Percentiles rank a stretch among this genome's conserved stretches.
Evolutionary conservation across 352 stramenopile genomes (phyloP).

Genomic region (Globisporangium okanoganense): DNA sequence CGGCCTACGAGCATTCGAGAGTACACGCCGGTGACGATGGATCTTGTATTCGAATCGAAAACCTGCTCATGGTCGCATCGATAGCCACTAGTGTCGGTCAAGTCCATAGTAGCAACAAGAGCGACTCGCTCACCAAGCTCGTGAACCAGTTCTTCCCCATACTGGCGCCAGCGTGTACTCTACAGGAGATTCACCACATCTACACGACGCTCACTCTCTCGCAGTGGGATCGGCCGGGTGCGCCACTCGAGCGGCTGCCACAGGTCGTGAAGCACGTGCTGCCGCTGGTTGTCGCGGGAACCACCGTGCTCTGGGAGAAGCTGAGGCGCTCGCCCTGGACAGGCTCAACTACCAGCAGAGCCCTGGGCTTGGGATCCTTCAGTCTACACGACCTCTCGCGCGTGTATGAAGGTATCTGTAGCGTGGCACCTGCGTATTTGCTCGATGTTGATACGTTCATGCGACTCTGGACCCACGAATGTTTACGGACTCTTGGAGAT

Average conservation of each 20-base stretch:
- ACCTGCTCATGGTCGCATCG: constrained; percentile 34
- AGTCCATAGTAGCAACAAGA: neutral
- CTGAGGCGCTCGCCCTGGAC: constrained; percentile 9
- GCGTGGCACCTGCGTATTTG: constrained; percentile 29
- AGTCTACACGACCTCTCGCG: constrained; percentile 42
- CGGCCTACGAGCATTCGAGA: constrained; percentile 24
- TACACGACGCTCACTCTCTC: constrained; percentile 20
- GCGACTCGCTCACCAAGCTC: constrained; percentile 10
- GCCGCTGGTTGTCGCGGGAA: constrained; percentile 29
- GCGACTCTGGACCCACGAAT: constrained; percentile 53
- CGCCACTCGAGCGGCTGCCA: constrained; percentile 12
- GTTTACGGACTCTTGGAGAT: constrained; percentile 29
- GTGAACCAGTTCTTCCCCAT: constrained; percentile 31
- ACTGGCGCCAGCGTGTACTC: constrained; percentile 16
- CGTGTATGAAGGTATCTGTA: constrained; percentile 47
- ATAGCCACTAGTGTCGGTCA: constrained; percentile 1
- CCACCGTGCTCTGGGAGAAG: constrained; percentile 52
- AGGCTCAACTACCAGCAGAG: neutral
- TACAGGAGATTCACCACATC: constrained; percentile 30
- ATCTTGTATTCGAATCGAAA: constrained; percentile 23
- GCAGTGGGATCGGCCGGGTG: constrained; percentile 9
- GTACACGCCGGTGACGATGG: constrained; percentile 22
- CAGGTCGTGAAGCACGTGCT: constrained; percentile 19
- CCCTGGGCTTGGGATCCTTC: constrained; percentile 8
- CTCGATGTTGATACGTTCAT: constrained; percentile 39